Percentiles rank a stretch among this genome's conserved stretches.
Evolutionary conservation across 805 yeast genomes (phyloP).

Genomic region (Blastobotrys muscicola): DNA sequence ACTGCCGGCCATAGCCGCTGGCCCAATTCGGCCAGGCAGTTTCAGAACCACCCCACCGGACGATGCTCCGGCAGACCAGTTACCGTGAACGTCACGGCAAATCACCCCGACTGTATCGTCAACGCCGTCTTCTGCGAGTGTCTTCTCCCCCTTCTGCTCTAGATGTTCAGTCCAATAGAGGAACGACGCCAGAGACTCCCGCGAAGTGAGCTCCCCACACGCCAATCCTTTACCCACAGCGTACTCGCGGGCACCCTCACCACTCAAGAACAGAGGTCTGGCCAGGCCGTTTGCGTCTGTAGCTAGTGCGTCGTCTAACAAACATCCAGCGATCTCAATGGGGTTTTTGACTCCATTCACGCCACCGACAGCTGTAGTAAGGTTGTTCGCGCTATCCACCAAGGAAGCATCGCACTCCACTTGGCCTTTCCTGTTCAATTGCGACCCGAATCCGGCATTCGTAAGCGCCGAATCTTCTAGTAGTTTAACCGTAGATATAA

Average conservation of each 20-base stretch:
- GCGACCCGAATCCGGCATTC: slow-evolving; percentile 34
- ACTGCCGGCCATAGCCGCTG: slow-evolving; percentile 34
- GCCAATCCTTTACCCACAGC: slow-evolving; percentile 17
- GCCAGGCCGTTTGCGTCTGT: slow-evolving; percentile 10
- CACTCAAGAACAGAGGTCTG: slow-evolving; percentile 25
- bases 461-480: slow-evolving; percentile 30
- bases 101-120: slow-evolving; percentile 35
- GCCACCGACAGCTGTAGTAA: slow-evolving; percentile 28
- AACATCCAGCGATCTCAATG: slow-evolving; percentile 16
- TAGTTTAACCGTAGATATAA: slow-evolving; percentile 19
- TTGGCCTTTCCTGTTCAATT: slow-evolving; percentile 24
- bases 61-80: slow-evolving; percentile 26
- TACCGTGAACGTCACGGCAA: slow-evolving; percentile 19
- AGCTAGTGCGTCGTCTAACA: slow-evolving; percentile 12
- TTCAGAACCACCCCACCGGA: slow-evolving; percentile 34
- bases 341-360: slow-evolving; percentile 25
- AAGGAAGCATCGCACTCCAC: slow-evolving; percentile 36
- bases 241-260: slow-evolving; percentile 26
- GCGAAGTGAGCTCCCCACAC: background rate
- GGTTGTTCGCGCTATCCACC: slow-evolving; percentile 12
- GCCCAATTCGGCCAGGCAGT: slow-evolving; percentile 32
- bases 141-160: slow-evolving; percentile 11
- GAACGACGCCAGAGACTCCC: too few relatives aligned
- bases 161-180: background rate
- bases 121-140: slow-evolving; percentile 10